Percentiles rank a stretch among this genome's conserved stretches.
These are phyloP conservation scores for Arabidopsis suecica DNA, from an alignment of 345 rosid genomes.

Conservation along the genomic window DNA sequence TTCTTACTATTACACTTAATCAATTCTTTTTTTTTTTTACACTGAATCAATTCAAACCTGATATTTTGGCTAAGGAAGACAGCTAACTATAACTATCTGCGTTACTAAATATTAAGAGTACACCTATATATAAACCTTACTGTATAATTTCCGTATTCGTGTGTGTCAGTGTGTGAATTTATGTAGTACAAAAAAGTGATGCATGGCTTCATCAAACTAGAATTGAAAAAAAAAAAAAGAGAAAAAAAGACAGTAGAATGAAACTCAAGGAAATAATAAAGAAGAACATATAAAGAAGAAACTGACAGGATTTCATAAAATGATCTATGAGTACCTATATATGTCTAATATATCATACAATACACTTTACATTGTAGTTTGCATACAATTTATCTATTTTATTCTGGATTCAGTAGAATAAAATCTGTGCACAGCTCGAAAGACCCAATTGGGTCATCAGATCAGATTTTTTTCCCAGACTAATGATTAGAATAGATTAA, in stretches of 20 bases:
- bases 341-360: neutral
- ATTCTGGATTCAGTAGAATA: constrained; percentile 34
- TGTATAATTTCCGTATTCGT: neutral
- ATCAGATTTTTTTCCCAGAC: constrained; percentile 26
- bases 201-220: neutral
- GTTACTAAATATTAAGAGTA: constrained; percentile 29
- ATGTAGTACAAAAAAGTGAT: neutral
- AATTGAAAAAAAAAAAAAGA: neutral
- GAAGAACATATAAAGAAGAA: constrained; percentile 7
- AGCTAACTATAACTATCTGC: constrained; percentile 7
- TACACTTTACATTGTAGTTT: constrained; percentile 23
- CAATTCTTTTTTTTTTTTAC: no score
- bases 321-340: neutral
- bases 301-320: neutral
- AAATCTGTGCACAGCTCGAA: constrained; percentile 42
- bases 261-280: neutral
- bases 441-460: constrained; percentile 36
- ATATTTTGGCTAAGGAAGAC: constrained; percentile 24
- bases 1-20: constrained; percentile 7
- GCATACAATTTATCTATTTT: constrained; percentile 19
- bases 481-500: constrained; percentile 17
- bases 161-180: constrained; percentile 1
- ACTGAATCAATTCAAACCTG: constrained; percentile 1
- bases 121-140: neutral
- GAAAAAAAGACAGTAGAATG: neutral